A percentile compares a stretch with the other conserved stretches of the same genome.
Conservation (phyloP, 2,329 filamentous ascomycete genomes). For the Aspergillus alliaceus region DNA sequence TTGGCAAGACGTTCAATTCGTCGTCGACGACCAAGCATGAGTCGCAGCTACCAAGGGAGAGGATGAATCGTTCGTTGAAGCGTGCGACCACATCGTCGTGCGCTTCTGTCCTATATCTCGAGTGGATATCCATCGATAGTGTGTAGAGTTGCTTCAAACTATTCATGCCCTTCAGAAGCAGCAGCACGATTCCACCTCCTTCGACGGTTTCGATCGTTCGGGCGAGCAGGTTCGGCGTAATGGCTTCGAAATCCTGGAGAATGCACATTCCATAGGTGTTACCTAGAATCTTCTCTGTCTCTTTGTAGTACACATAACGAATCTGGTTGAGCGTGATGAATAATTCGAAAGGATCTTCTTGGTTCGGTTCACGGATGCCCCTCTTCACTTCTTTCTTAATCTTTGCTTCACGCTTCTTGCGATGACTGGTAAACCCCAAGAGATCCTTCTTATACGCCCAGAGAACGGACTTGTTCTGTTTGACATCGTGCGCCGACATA, state of each 20-base stretch:
- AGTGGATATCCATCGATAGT: slow-evolving; percentile 96
- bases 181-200: slow-evolving; percentile 85
- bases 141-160: slow-evolving; percentile 97
- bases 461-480: slow-evolving; percentile 92
- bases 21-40: slow-evolving; percentile 96
- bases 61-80: slow-evolving; percentile 96
- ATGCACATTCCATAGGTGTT: slow-evolving; percentile 99
- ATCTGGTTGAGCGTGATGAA: slow-evolving; percentile 97
- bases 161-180: slow-evolving; percentile 93
- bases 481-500: slow-evolving; percentile 83
- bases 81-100: slow-evolving; percentile 91
- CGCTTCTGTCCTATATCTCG: slow-evolving; percentile 92
- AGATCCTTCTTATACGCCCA: slow-evolving; percentile 99
- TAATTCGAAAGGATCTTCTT: slow-evolving; percentile 93
- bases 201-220: slow-evolving; percentile 97
- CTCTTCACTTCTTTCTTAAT: slow-evolving; percentile 98
- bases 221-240: slow-evolving; percentile 95
- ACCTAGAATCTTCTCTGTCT: slow-evolving; percentile 97
- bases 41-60: slow-evolving; percentile 92
- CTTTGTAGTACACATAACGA: slow-evolving; percentile 99
- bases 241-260: slow-evolving; percentile 93
- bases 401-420: slow-evolving; percentile 96
- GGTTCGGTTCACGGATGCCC: slow-evolving; percentile 87
- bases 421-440: slow-evolving; percentile 89
- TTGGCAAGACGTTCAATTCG: slow-evolving; percentile 94